phyloP scores from a whole-genome alignment of 441 rosid species.

The Populus hybrid region DNA sequence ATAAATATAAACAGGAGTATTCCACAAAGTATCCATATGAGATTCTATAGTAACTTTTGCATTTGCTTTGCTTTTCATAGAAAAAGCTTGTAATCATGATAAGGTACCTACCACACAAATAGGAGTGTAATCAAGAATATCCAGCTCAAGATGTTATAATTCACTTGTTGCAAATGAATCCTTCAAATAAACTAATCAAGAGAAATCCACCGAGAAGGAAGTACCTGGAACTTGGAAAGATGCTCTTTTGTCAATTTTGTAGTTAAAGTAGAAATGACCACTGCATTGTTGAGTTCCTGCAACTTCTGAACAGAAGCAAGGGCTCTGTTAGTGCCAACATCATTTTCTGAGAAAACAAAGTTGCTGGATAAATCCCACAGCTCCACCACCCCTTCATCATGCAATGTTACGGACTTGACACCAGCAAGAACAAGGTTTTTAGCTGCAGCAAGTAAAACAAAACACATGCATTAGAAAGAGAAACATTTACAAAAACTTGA shows the following conservation, averaged over 20 bases:
- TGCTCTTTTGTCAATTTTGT: constrained; percentile 59
- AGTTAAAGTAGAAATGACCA: constrained; percentile 62
- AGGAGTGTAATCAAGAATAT: neutral
- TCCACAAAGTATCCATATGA: neutral
- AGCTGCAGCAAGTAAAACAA: constrained; percentile 41
- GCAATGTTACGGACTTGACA: constrained; percentile 88
- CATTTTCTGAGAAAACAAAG: constrained; percentile 71
- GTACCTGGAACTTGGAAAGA: constrained; percentile 75
- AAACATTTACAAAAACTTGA: neutral
- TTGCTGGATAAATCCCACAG: constrained; percentile 86
- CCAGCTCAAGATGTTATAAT: neutral
- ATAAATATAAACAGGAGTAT: neutral
- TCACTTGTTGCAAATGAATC: neutral
- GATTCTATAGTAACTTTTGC: neutral
- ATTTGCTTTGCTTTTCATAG: neutral
- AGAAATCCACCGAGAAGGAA: neutral
- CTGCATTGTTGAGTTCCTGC: constrained; percentile 89
- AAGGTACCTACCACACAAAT: neutral
- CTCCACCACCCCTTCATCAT: constrained; percentile 74
- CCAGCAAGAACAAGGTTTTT: constrained; percentile 90
- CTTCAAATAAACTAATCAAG: neutral
- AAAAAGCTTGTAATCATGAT: neutral
- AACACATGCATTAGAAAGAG: neutral
- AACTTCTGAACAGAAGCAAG: constrained; percentile 84
- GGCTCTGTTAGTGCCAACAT: constrained; percentile 83